These are phyloP conservation scores for Melanopsichium pennsylvanicum DNA, from an alignment of 1,284 basidiomycete genomes.

Conservation along the genomic window DNA sequence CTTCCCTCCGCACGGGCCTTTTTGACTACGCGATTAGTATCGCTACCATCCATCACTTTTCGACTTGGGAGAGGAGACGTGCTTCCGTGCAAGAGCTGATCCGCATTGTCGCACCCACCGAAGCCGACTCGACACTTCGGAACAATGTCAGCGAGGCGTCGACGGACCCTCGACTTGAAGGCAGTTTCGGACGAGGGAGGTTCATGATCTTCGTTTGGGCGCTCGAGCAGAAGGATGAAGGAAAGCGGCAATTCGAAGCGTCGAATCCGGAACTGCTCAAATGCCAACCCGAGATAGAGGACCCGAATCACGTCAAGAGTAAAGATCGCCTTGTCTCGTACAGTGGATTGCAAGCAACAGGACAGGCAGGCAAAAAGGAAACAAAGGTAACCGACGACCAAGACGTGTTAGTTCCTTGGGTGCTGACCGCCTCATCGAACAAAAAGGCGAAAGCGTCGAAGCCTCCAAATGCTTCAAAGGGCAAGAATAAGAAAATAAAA, in stretches of 20 bases:
- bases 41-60: constrained; percentile 64
- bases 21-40: constrained; percentile 64
- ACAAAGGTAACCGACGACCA: constrained; percentile 33
- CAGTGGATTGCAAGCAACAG: constrained; percentile 15
- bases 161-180: constrained; percentile 11
- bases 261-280: constrained; percentile 14
- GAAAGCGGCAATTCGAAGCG: constrained; percentile 54
- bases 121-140: background rate
- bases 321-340: constrained; percentile 35
- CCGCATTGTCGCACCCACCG: constrained; percentile 39
- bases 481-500: background rate
- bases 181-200: constrained; percentile 71
- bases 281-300: constrained; percentile 14
- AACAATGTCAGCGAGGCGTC: background rate
- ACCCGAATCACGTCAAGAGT: constrained; percentile 25
- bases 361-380: background rate
- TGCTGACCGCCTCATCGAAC: constrained; percentile 34
- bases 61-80: constrained; percentile 51
- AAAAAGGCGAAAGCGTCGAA: constrained; percentile 9
- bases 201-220: constrained; percentile 99
- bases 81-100: constrained; percentile 58
- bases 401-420: constrained; percentile 64
- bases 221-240: constrained; percentile 79
- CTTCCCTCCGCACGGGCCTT: constrained; percentile 38
- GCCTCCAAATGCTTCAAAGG: background rate